Evolutionary conservation across 192 early-diverging fungal species (phyloP).

Genomic region (Helicostylum pulchrum): DNA sequence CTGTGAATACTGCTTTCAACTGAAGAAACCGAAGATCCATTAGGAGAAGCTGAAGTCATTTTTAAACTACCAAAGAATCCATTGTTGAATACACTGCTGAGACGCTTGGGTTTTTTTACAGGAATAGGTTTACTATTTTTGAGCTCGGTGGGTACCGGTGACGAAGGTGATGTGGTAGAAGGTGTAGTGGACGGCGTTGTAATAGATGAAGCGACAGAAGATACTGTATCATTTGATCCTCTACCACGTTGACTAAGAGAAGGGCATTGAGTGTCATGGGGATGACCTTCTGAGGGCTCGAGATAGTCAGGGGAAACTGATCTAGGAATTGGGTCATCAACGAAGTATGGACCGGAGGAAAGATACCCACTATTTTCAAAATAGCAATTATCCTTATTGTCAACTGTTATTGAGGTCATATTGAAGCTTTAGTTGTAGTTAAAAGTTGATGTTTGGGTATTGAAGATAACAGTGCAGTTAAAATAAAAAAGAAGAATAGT

Average conservation of each 20-base stretch:
- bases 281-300: background rate
- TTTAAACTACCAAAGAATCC: conserved; percentile 7
- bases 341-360: conserved; percentile 4
- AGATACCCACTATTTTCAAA: background rate
- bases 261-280: background rate
- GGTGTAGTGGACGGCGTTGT: background rate
- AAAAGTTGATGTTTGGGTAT: background rate
- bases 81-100: background rate
- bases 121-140: background rate
- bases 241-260: background rate
- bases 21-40: background rate
- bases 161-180: background rate
- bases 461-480: no score
- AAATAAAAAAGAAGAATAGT: background rate
- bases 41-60: conserved; percentile 1
- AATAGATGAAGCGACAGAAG: conserved; percentile 2
- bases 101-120: conserved; percentile 10
- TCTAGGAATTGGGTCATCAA: conserved; percentile 7
- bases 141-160: conserved; percentile 6
- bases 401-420: conserved; percentile 6
- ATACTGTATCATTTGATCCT: conserved; percentile 12
- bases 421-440: background rate
- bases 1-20: no score
- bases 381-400: background rate
- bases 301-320: conserved; percentile 5